These are phyloP conservation scores for Corymbia calophylla DNA, from an alignment of 441 rosid genomes.

Conservation along the genomic window DNA sequence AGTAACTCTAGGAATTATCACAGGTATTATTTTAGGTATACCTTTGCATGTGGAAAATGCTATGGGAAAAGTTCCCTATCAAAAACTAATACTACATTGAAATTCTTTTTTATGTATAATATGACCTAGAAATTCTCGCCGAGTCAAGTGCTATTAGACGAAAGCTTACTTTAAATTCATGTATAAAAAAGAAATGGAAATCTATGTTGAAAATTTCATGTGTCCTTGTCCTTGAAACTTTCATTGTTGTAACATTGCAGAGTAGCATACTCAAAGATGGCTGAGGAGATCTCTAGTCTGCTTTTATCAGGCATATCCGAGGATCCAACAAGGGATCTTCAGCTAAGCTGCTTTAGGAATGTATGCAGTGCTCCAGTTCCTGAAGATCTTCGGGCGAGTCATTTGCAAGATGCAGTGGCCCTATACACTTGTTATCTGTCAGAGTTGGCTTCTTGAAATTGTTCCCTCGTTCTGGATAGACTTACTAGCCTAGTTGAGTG, in stretches of 20 bases:
- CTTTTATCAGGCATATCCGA: constrained; percentile 39
- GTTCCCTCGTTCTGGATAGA: not conserved
- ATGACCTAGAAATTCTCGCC: not conserved
- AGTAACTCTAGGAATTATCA: not conserved
- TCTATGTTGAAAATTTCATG: not conserved
- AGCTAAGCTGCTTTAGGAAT: constrained; percentile 61
- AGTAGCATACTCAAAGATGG: constrained; percentile 82
- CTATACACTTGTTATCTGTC: constrained; percentile 70
- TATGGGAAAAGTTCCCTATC: not conserved
- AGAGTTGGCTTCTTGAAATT: constrained; percentile 33
- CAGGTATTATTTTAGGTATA: not conserved
- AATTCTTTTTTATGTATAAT: not conserved
- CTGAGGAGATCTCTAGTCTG: constrained; percentile 62
- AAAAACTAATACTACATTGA: not conserved
- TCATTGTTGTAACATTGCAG: constrained; percentile 23
- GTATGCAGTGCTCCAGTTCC: constrained; percentile 65
- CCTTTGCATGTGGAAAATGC: not conserved
- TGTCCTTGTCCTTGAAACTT: not conserved
- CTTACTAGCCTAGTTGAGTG: not conserved
- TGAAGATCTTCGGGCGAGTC: constrained; percentile 57
- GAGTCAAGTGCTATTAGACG: not conserved
- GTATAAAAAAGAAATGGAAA: not conserved
- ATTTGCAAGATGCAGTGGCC: constrained; percentile 88
- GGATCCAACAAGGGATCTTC: constrained; percentile 49
- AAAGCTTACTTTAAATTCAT: not conserved